These are phyloP conservation scores for Mucor racemosus DNA, from an alignment of 371 early-diverging fungal species.

Conservation along the genomic window DNA sequence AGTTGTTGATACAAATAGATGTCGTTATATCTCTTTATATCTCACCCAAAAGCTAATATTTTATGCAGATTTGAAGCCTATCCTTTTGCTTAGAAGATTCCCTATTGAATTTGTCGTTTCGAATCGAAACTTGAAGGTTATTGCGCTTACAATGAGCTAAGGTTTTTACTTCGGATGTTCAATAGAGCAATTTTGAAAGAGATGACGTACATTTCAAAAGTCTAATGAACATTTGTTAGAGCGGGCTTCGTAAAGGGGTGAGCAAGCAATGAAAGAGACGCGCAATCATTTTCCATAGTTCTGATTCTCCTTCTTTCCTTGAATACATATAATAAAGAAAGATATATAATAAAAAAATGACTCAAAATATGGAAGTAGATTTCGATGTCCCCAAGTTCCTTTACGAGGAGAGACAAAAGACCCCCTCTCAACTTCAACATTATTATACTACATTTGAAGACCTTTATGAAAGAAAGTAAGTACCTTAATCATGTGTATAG, in stretches of 20 bases:
- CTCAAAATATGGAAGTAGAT: conserved; percentile 81
- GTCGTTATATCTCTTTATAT: no score
- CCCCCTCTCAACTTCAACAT: conserved; percentile 70
- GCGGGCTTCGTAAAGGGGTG: neutral
- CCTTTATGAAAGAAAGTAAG: conserved; percentile 93
- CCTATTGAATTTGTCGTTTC: no score
- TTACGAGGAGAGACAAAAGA: conserved; percentile 67
- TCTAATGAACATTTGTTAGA: neutral
- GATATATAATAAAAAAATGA: conserved; percentile 28
- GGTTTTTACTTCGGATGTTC: neutral
- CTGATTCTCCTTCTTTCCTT: conserved; percentile 6
- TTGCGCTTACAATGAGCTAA: no score
- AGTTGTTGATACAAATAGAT: no score
- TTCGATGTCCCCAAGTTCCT: conserved; percentile 80
- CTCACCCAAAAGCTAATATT: no score
- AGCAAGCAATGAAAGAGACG: conserved; percentile 1
- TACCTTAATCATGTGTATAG: neutral
- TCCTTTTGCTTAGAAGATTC: no score
- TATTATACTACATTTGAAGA: conserved; percentile 85
- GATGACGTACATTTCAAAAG: neutral
- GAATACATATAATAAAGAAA: neutral
- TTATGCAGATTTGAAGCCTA: no score
- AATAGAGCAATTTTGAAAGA: neutral
- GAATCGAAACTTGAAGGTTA: no score
- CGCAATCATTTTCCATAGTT: conserved; percentile 8